These are phyloP conservation scores for Pochonia chlamydosporia DNA, from an alignment of 2,329 filamentous ascomycete genomes.

Conservation along the genomic window DNA sequence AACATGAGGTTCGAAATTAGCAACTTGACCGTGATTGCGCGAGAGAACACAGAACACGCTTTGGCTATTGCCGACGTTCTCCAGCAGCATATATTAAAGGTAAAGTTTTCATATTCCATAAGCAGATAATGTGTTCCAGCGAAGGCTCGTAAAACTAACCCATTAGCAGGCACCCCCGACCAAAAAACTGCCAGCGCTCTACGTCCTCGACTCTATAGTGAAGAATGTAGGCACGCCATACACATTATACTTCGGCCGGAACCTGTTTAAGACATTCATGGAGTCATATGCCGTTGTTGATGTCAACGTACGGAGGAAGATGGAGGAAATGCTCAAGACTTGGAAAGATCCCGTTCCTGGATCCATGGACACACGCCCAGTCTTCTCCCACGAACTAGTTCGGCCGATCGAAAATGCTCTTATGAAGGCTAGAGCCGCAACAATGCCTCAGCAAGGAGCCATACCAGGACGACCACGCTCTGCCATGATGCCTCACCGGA, in stretches of 20 bases:
- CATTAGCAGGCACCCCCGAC: constrained; percentile 67
- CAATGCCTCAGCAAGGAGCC: constrained; percentile 46
- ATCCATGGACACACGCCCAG: constrained; percentile 84
- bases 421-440: constrained; percentile 67
- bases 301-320: constrained; percentile 72
- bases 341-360: constrained; percentile 97
- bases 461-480: constrained; percentile 44
- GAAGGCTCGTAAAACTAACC: constrained; percentile 33
- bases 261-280: constrained; percentile 94
- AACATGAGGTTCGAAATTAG: constrained; percentile 95
- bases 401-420: constrained; percentile 90
- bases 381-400: constrained; percentile 83
- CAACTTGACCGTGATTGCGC: constrained; percentile 94
- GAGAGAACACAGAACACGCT: constrained; percentile 94
- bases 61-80: constrained; percentile 86
- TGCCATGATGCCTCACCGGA: constrained; percentile 53
- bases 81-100: constrained; percentile 89
- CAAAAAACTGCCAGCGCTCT: constrained; percentile 91
- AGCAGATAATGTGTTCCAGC: background rate
- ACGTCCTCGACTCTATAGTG: constrained; percentile 95
- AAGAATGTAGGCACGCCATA: constrained; percentile 99
- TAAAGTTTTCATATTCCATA: constrained; percentile 39
- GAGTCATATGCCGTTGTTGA: constrained; percentile 91
- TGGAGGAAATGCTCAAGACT: constrained; percentile 96
- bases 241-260: constrained; percentile 87